Evolutionary conservation across 1,284 basidiomycete species (phyloP).

Genomic region (Puccinia brachypodii): DNA sequence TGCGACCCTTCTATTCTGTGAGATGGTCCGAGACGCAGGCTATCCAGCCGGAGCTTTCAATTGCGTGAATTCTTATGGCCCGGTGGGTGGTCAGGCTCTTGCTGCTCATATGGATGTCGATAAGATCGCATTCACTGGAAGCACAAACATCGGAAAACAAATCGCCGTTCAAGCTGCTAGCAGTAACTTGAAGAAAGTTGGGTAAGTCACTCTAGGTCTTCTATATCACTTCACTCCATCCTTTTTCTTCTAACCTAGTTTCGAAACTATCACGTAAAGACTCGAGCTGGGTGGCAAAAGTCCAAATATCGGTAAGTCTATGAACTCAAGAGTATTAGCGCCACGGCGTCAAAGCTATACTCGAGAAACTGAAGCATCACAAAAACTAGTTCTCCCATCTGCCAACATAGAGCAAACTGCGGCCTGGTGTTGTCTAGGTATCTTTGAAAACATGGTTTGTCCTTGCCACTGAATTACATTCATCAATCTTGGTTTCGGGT

Average conservation of each 20-base stretch:
- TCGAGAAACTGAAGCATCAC: not conserved
- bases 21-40: slow-evolving; percentile 51
- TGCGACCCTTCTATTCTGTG: slow-evolving; percentile 51
- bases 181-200: slow-evolving; percentile 49
- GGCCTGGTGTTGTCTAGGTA: slow-evolving; percentile 41
- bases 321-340: not conserved
- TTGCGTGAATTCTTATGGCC: slow-evolving; percentile 55
- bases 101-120: slow-evolving; percentile 55
- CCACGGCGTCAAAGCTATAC: not conserved
- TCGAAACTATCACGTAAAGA: slow-evolving; percentile 38
- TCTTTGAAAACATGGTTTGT: slow-evolving; percentile 46
- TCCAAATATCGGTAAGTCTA: slow-evolving; percentile 50
- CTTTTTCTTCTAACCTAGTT: slow-evolving; percentile 11
- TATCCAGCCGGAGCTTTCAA: slow-evolving; percentile 56
- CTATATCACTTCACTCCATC: not conserved
- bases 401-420: slow-evolving; percentile 48
- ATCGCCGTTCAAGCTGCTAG: slow-evolving; percentile 16
- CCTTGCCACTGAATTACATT: not conserved
- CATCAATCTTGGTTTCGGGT: not conserved
- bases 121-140: slow-evolving; percentile 49
- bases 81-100: slow-evolving; percentile 54
- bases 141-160: slow-evolving; percentile 38
- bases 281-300: slow-evolving; percentile 55
- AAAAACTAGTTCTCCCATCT: slow-evolving; percentile 29
- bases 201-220: not conserved